These are phyloP conservation scores for Myriosclerotinia curreyana DNA, from an alignment of 2,329 filamentous ascomycete species.

Conservation along the genomic window DNA sequence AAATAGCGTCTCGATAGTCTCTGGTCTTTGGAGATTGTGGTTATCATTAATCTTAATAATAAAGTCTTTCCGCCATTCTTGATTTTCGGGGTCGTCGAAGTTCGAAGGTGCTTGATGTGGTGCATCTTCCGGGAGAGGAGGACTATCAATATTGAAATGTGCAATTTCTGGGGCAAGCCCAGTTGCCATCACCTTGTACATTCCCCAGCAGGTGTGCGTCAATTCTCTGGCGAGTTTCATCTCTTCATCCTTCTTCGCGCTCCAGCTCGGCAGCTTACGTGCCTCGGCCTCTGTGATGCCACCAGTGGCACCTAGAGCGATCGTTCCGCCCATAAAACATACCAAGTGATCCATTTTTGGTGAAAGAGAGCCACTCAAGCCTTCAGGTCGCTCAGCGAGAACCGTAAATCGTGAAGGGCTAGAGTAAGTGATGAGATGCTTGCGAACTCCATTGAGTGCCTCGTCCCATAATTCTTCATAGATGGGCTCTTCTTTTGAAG, in stretches of 20 bases:
- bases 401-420: conserved; percentile 78
- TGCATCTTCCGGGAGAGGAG: conserved; percentile 60
- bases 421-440: conserved; percentile 89
- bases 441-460: conserved; percentile 77
- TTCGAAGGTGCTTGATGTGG: conserved; percentile 49
- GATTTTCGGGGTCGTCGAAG: conserved; percentile 51
- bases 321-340: conserved; percentile 96
- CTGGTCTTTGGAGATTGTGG: conserved; percentile 92
- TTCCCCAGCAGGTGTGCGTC: conserved; percentile 97
- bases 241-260: conserved; percentile 75
- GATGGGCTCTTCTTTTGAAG: conserved; percentile 76
- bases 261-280: conserved; percentile 69
- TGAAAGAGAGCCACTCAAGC: conserved; percentile 61
- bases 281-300: conserved; percentile 74
- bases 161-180: conserved; percentile 94
- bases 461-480: conserved; percentile 95
- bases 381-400: conserved; percentile 78
- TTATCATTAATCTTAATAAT: conserved; percentile 75
- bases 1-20: conserved; percentile 93
- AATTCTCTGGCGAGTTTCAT: conserved; percentile 84
- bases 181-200: conserved; percentile 87
- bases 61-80: conserved; percentile 74
- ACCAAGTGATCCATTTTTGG: conserved; percentile 98
- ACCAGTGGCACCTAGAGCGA: conserved; percentile 81
- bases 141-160: conserved; percentile 74